phyloP scores from a whole-genome alignment of 148 eudicot genomes.

The Suaeda aralocaspica region DNA sequence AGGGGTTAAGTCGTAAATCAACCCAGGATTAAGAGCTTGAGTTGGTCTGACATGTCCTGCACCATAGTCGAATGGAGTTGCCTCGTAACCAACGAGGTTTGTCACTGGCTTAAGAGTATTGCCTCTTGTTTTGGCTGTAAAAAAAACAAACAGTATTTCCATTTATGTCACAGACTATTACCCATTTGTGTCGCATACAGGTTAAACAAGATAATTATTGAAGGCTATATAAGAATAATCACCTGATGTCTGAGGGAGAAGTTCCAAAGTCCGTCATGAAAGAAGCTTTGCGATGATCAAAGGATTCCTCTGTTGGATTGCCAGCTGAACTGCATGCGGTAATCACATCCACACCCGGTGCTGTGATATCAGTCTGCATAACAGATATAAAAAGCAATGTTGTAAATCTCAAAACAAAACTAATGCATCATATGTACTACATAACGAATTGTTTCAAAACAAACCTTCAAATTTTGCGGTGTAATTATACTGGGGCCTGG shows the following conservation, averaged over 20 bases:
- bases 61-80: slow-evolving; percentile 43
- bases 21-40: slow-evolving; percentile 47
- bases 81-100: slow-evolving; percentile 13
- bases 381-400: not conserved
- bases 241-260: slow-evolving; percentile 69
- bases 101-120: slow-evolving; percentile 36
- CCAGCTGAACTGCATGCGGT: slow-evolving; percentile 42
- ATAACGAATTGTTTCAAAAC: not conserved
- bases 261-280: slow-evolving; percentile 41
- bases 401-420: not conserved
- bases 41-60: slow-evolving; percentile 53
- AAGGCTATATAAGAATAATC: no score
- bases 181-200: not conserved
- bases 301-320: slow-evolving; percentile 25
- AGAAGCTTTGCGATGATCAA: slow-evolving; percentile 30
- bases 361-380: slow-evolving; percentile 60
- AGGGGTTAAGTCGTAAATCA: slow-evolving; percentile 47
- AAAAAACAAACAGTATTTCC: not conserved
- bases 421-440: no score
- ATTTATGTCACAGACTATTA: not conserved
- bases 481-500: slow-evolving; percentile 49
- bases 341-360: slow-evolving; percentile 58
- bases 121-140: slow-evolving; percentile 51
- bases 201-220: no score
- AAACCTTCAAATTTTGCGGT: slow-evolving; percentile 51